Percentiles rank a stretch among this genome's conserved stretches.
Conservation (phyloP, 2,329 filamentous ascomycete species). For the Aaosphaeria arxii region DNA sequence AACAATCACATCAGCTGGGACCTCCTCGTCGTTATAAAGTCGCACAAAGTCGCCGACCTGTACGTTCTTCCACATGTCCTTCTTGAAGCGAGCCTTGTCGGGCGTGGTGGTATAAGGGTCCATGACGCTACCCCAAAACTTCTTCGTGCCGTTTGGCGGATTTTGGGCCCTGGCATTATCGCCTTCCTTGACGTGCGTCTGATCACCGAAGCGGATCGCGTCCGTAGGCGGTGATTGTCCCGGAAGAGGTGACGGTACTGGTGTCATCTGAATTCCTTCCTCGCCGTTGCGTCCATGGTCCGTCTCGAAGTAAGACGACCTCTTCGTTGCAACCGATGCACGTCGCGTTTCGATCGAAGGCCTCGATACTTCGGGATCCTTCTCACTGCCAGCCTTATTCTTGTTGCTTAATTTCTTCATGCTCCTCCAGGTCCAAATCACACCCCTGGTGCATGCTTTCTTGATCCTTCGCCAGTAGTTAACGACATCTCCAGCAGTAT, state of each 20-base stretch:
- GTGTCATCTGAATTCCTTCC: conserved; percentile 87
- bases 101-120: conserved; percentile 65
- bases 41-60: conserved; percentile 95
- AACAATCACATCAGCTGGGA: conserved; percentile 90
- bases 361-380: conserved; percentile 52
- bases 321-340: conserved; percentile 54
- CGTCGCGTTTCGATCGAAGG: conserved; percentile 66
- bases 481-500: conserved; percentile 82
- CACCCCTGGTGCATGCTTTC: conserved; percentile 71
- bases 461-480: conserved; percentile 85
- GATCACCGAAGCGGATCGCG: conserved; percentile 16
- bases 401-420: conserved; percentile 43
- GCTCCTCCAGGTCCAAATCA: conserved; percentile 54
- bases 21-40: conserved; percentile 92
- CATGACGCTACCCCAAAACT: conserved; percentile 66
- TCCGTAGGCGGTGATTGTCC: conserved; percentile 37
- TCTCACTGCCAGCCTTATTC: conserved; percentile 45
- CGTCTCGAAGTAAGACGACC: conserved; percentile 52
- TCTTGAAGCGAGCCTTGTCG: conserved; percentile 81
- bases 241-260: conserved; percentile 77
- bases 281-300: conserved; percentile 35
- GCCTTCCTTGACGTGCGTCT: conserved; percentile 15
- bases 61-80: conserved; percentile 91
- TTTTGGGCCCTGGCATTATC: conserved; percentile 23
- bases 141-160: conserved; percentile 34